A percentile compares a stretch with the other conserved stretches of the same genome.
Evolutionary conservation across 139 green algal species (phyloP).

Genomic region (Volvox reticuliferus): DNA sequence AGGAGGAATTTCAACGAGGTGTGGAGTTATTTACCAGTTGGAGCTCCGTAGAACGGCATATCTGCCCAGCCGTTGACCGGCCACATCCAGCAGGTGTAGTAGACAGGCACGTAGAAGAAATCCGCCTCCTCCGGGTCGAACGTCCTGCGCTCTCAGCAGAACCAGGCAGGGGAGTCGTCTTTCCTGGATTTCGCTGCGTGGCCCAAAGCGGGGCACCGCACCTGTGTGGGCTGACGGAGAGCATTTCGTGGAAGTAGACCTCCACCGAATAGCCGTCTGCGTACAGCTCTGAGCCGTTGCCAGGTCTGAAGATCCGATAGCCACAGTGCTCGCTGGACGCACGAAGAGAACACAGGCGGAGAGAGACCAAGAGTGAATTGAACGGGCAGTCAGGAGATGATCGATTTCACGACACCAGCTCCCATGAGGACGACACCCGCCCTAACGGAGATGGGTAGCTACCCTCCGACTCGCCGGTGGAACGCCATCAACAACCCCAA

Average conservation of each 20-base stretch:
- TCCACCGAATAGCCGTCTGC: conserved; percentile 54
- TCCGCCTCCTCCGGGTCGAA: conserved; percentile 70
- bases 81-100: conserved; percentile 44
- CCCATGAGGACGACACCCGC: too few relatives aligned
- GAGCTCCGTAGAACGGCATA: conserved; percentile 30
- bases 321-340: conserved; percentile 37
- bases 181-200: too few relatives aligned
- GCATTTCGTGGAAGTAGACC: conserved; percentile 70
- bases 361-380: too few relatives aligned
- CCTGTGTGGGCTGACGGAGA: conserved; percentile 60
- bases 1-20: background rate
- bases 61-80: conserved; percentile 36
- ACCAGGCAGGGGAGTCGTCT: background rate
- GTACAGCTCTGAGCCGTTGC: conserved; percentile 43
- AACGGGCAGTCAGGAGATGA: too few relatives aligned
- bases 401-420: too few relatives aligned
- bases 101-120: conserved; percentile 73
- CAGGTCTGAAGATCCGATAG: conserved; percentile 25
- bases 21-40: background rate
- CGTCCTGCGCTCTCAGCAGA: conserved; percentile 36
- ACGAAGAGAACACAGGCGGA: too few relatives aligned
- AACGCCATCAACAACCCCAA: too few relatives aligned
- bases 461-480: too few relatives aligned
- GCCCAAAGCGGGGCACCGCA: background rate
- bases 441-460: too few relatives aligned